phyloP scores from a whole-genome alignment of 1,284 basidiomycete genomes.

The Ceratobasidium sp. region DNA sequence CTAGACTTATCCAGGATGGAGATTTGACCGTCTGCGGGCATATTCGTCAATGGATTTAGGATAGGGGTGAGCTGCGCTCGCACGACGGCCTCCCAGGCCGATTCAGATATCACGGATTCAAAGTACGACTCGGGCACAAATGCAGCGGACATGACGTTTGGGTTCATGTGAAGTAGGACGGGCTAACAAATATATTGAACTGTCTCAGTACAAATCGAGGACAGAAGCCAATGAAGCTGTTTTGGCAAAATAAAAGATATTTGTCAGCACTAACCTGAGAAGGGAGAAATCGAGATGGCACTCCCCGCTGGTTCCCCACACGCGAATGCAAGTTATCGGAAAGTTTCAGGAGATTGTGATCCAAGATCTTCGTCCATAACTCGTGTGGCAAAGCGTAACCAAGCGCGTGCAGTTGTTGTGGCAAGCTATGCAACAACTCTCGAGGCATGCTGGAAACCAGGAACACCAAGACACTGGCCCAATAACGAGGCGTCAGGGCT shows the following conservation, averaged over 20 bases:
- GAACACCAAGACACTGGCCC: slow-evolving; percentile 13
- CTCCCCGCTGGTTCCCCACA: slow-evolving; percentile 51
- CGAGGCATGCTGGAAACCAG: slow-evolving; percentile 20
- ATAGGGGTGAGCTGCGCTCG: not conserved
- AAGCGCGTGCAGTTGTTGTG: slow-evolving; percentile 12
- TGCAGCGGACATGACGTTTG: slow-evolving; percentile 39
- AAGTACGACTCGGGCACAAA: slow-evolving; percentile 20
- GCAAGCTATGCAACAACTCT: slow-evolving; percentile 8
- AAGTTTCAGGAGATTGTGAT: not conserved
- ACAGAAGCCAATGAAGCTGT: slow-evolving; percentile 47
- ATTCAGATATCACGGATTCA: slow-evolving; percentile 29
- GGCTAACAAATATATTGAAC: slow-evolving; percentile 46
- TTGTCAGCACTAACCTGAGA: slow-evolving; percentile 60
- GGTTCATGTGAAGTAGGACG: slow-evolving; percentile 44
- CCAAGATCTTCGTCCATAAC: not conserved
- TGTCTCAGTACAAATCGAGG: slow-evolving; percentile 42
- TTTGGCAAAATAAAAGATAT: slow-evolving; percentile 48
- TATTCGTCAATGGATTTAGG: not conserved
- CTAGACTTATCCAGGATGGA: slow-evolving; percentile 41
- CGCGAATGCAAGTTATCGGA: slow-evolving; percentile 25
- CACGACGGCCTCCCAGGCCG: slow-evolving; percentile 15
- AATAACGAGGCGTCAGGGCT: not conserved
- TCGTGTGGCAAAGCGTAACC: not conserved
- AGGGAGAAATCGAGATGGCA: slow-evolving; percentile 57
- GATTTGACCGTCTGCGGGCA: not conserved